Conservation (phyloP, 2,329 filamentous ascomycete genomes). For the Phaeoacremonium minimum region DNA sequence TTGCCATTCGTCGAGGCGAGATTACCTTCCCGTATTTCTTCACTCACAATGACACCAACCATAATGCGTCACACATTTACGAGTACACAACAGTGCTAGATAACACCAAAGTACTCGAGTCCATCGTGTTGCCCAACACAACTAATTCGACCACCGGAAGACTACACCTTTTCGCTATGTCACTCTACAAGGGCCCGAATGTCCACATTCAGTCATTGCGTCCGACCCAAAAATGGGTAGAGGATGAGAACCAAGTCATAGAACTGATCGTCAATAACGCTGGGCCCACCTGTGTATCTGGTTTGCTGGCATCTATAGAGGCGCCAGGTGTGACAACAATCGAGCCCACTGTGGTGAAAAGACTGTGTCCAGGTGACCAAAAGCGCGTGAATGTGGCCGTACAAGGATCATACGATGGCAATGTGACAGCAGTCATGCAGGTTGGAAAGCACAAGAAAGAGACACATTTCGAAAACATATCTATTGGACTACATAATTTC, state of each 20-base stretch:
- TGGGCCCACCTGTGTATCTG: conserved; percentile 25
- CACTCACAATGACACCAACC: neutral
- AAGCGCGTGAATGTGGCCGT: conserved; percentile 29
- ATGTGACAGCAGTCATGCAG: neutral
- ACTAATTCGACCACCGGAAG: neutral
- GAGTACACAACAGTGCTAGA: neutral
- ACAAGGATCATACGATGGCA: conserved; percentile 18
- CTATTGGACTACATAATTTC: conserved; percentile 3
- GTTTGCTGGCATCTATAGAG: conserved; percentile 20
- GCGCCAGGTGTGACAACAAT: conserved; percentile 35
- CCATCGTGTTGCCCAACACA: neutral
- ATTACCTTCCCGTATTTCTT: neutral
- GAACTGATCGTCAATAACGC: conserved; percentile 31
- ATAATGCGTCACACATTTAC: neutral
- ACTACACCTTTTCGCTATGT: conserved; percentile 31
- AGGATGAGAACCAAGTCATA: conserved; percentile 27
- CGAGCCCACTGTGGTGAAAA: conserved; percentile 26
- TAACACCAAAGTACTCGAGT: neutral
- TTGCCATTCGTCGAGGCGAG: neutral
- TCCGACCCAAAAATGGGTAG: conserved; percentile 34
- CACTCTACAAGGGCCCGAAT: conserved; percentile 19
- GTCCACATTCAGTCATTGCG: conserved; percentile 30
- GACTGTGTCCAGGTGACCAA: conserved; percentile 36
- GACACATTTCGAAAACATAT: neutral
- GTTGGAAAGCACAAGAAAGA: neutral